Evolutionary conservation across 2,329 filamentous ascomycete genomes (phyloP).

Genomic region (Decorospora gaudefroyi): DNA sequence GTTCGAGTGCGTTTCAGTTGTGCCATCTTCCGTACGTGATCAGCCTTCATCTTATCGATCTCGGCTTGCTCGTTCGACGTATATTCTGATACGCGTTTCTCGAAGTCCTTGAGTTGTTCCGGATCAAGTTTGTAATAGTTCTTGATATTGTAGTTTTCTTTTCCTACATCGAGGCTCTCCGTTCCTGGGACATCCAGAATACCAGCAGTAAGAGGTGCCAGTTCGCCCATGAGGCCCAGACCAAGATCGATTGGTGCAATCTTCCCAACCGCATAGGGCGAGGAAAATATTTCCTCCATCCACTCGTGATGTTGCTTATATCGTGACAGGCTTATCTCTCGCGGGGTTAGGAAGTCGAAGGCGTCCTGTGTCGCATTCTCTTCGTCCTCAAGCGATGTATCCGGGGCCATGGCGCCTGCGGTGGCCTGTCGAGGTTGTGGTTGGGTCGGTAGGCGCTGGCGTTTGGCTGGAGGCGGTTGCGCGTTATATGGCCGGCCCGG

Average conservation of each 20-base stretch:
- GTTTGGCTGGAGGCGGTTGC: slow-evolving; percentile 54
- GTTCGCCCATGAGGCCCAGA: slow-evolving; percentile 75
- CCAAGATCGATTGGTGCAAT: slow-evolving; percentile 88
- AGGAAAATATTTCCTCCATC: slow-evolving; percentile 97
- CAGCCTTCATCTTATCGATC: slow-evolving; percentile 79
- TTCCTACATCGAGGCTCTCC: slow-evolving; percentile 32
- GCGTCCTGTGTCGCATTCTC: slow-evolving; percentile 87
- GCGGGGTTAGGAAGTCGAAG: slow-evolving; percentile 85
- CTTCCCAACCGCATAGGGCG: slow-evolving; percentile 81
- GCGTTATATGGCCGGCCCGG: slow-evolving; percentile 39
- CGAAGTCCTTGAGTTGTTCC: slow-evolving; percentile 82
- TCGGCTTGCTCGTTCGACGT: slow-evolving; percentile 75
- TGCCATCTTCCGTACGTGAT: slow-evolving; percentile 75
- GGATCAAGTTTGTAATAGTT: slow-evolving; percentile 70
- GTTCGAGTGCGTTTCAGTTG: slow-evolving; percentile 72
- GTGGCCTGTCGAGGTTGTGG: slow-evolving; percentile 52
- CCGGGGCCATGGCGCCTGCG: slow-evolving; percentile 36
- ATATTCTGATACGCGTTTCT: slow-evolving; percentile 73
- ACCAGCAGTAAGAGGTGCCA: slow-evolving; percentile 79
- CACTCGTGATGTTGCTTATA: slow-evolving; percentile 97
- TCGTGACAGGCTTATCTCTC: slow-evolving; percentile 82
- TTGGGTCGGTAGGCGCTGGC: slow-evolving; percentile 48
- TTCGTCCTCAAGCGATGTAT: slow-evolving; percentile 74
- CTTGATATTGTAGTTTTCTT: slow-evolving; percentile 48
- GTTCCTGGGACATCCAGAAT: slow-evolving; percentile 68